These are phyloP conservation scores for Candida khao-thaluensis DNA, from an alignment of 805 yeast species.

Conservation along the genomic window DNA sequence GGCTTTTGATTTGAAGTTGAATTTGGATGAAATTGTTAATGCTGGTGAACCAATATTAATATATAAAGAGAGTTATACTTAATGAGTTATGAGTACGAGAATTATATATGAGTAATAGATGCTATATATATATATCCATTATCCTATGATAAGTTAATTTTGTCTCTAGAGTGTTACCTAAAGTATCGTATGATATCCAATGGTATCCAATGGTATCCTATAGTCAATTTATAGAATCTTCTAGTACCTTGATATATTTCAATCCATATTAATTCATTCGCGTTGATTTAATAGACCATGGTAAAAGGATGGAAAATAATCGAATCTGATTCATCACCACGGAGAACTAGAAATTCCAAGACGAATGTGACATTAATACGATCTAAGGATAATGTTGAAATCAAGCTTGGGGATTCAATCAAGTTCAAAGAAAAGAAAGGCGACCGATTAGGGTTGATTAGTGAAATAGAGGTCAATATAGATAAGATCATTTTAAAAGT, in stretches of 20 bases:
- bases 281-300: too few relatives aligned
- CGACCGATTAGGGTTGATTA: conserved; percentile 12
- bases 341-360: conserved; percentile 4
- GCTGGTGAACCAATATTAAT: conserved; percentile 91
- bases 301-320: background rate
- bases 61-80: conserved; percentile 38
- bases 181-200: too few relatives aligned
- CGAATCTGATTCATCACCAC: background rate
- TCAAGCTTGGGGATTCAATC: conserved; percentile 55
- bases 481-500: conserved; percentile 44
- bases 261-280: too few relatives aligned
- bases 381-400: conserved; percentile 2
- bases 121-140: too few relatives aligned
- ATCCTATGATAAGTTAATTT: too few relatives aligned
- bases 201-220: too few relatives aligned
- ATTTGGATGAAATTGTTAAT: conserved; percentile 77
- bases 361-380: background rate
- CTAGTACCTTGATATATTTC: too few relatives aligned
- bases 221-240: too few relatives aligned
- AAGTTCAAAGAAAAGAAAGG: conserved; percentile 35
- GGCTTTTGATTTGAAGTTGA: conserved; percentile 81
- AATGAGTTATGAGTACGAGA: background rate
- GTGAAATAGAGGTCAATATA: conserved; percentile 45
- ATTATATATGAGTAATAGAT: too few relatives aligned
- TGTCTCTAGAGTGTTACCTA: too few relatives aligned